phyloP scores from a whole-genome alignment of 1,139 yeast species.

The Entelexis sorbosivorans region DNA sequence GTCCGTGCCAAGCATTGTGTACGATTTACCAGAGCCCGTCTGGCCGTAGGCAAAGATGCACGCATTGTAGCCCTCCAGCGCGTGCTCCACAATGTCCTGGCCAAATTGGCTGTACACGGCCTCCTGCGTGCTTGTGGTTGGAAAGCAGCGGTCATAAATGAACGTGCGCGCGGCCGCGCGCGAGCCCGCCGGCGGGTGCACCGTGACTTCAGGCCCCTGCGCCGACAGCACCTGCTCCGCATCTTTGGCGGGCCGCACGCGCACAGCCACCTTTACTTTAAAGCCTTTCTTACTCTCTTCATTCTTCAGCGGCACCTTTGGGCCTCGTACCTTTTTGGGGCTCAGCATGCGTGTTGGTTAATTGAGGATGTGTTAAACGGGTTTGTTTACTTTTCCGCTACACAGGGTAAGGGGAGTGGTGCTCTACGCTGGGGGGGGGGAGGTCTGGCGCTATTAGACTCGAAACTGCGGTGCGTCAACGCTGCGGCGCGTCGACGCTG shows the following conservation, averaged over 20 bases:
- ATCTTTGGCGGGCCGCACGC: constrained; percentile 15
- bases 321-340: neutral
- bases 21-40: constrained; percentile 95
- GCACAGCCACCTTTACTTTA: constrained; percentile 19
- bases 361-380: neutral
- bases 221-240: neutral
- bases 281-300: constrained; percentile 8
- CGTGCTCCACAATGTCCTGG: constrained; percentile 58
- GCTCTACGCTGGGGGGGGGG: too few species aligned
- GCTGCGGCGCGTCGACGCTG: too few species aligned
- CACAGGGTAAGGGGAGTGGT: neutral
- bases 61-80: constrained; percentile 79
- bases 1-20: constrained; percentile 72
- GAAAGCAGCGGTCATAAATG: constrained; percentile 73
- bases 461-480: too few species aligned
- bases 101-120: constrained; percentile 62
- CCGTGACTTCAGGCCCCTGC: constrained; percentile 2
- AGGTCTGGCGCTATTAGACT: too few species aligned
- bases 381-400: neutral
- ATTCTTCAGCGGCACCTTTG: neutral
- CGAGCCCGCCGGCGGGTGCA: constrained; percentile 2
- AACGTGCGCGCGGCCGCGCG: constrained; percentile 30
- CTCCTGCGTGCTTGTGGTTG: constrained; percentile 49
- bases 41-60: constrained; percentile 97
- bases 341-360: neutral